Evolutionary conservation across 208 protist genomes (phyloP).

Genomic region (Trypanosoma rangeli): DNA sequence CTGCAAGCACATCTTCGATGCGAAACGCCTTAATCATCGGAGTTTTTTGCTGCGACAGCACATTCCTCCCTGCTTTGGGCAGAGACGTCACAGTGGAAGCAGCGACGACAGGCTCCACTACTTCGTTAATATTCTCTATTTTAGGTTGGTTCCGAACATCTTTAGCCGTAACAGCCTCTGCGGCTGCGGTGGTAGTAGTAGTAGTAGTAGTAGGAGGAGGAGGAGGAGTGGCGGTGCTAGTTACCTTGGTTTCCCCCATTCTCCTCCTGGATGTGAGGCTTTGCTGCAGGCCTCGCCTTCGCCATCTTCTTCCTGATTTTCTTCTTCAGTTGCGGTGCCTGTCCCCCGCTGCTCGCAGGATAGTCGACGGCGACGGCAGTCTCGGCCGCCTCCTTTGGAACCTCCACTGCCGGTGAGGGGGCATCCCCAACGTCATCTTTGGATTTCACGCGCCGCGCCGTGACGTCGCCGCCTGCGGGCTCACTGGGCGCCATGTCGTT

Average conservation of each 20-base stretch:
- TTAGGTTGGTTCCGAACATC: neutral
- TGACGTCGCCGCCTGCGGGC: neutral
- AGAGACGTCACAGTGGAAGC: neutral
- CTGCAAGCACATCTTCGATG: conserved; percentile 67
- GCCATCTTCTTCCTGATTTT: conserved; percentile 2
- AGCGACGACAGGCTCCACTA: neutral
- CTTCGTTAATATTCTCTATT: neutral
- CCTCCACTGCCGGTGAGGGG: neutral
- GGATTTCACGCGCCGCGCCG: neutral
- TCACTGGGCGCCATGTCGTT: neutral
- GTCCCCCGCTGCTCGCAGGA: neutral
- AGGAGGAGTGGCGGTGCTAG: neutral
- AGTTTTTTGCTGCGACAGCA: conserved; percentile 42
- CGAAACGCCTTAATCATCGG: conserved; percentile 81
- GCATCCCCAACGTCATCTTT: neutral
- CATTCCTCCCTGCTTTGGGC: neutral
- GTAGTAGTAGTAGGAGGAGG: conserved; percentile 1
- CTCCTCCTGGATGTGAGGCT: neutral
- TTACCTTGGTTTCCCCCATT: neutral
- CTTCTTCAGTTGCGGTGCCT: neutral
- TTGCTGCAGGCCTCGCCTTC: neutral
- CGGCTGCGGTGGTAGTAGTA: conserved; percentile 1
- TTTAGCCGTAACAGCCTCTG: neutral
- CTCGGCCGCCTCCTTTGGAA: neutral
- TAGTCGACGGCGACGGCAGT: neutral